Conservation (phyloP, 768 basidiomycete genomes). For the Leccinum incarnatum region DNA sequence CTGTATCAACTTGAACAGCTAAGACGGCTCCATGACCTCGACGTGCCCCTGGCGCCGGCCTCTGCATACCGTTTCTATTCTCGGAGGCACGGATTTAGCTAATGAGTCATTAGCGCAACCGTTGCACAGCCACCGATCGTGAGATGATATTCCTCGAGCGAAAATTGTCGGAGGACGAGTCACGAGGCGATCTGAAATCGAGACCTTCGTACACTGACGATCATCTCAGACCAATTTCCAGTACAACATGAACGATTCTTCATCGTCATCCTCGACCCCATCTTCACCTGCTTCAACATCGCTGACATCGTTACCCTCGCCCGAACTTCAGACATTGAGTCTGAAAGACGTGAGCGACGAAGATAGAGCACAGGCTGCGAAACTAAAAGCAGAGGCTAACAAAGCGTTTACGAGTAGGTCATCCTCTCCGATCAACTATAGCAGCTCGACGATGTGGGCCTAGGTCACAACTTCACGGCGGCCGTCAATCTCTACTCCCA, state of each 20-base stretch:
- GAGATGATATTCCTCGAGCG: constrained; percentile 21
- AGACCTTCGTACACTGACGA: not conserved
- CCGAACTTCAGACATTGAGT: constrained; percentile 50
- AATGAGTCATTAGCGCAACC: not conserved
- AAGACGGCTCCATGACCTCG: not conserved
- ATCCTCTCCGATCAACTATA: not conserved
- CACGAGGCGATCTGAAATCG: not conserved
- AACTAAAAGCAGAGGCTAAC: constrained; percentile 85
- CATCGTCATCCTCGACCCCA: constrained; percentile 27
- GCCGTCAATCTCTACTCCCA: constrained; percentile 80
- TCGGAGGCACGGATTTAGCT: not conserved
- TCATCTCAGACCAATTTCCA: constrained; percentile 4
- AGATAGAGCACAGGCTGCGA: constrained; percentile 63
- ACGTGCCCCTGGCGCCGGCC: too few relatives aligned
- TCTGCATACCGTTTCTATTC: not conserved
- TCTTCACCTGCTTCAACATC: constrained; percentile 52
- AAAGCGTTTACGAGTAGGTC: constrained; percentile 70
- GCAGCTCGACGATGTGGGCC: constrained; percentile 2
- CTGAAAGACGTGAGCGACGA: constrained; percentile 65
- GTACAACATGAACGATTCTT: constrained; percentile 22
- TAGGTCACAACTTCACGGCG: constrained; percentile 70
- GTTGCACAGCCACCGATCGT: constrained; percentile 31
- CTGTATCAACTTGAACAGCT: not conserved
- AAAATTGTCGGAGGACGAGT: not conserved
- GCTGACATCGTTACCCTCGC: constrained; percentile 57